Evolutionary conservation across 257 asterid genomes (phyloP).

Genomic region (Scutellaria galericulata): DNA sequence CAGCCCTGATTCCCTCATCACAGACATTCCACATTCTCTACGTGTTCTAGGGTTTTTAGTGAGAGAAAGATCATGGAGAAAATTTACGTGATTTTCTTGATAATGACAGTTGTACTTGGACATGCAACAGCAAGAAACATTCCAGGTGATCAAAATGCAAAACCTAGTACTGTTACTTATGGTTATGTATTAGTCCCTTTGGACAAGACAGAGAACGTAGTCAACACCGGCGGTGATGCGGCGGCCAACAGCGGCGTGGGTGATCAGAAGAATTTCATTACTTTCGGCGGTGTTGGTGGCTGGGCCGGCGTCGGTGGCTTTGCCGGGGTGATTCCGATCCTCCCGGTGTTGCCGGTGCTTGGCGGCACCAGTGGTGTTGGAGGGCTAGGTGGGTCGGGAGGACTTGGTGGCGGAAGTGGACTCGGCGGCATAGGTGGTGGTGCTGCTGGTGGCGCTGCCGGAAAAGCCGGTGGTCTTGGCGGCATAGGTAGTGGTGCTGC

Average conservation of each 20-base stretch:
- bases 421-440: conserved; percentile 38
- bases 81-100: conserved; percentile 45
- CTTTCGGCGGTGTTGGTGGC: conserved; percentile 70
- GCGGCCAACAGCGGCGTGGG: conserved; percentile 43
- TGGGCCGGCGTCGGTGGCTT: conserved; percentile 63
- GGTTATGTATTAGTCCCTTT: conserved; percentile 12
- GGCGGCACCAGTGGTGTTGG: conserved; percentile 44
- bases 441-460: conserved; percentile 31
- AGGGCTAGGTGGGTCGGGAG: conserved; percentile 33
- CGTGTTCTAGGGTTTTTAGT: neutral
- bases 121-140: conserved; percentile 63
- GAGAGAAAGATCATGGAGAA: conserved; percentile 50
- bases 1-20: conserved; percentile 33
- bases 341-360: conserved; percentile 34
- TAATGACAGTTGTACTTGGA: conserved; percentile 36
- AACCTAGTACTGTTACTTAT: conserved; percentile 18
- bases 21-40: conserved; percentile 11
- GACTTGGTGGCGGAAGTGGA: conserved; percentile 36
- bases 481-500: conserved; percentile 20
- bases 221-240: conserved; percentile 40
- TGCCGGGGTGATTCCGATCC: conserved; percentile 41
- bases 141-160: conserved; percentile 39
- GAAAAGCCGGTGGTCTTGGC: conserved; percentile 36
- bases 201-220: conserved; percentile 35
- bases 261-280: conserved; percentile 64